Evolutionary conservation across 345 rosid genomes (phyloP), one percentile per base, ranked within the genome.

Genomic region (Citrus maxima): DNA sequence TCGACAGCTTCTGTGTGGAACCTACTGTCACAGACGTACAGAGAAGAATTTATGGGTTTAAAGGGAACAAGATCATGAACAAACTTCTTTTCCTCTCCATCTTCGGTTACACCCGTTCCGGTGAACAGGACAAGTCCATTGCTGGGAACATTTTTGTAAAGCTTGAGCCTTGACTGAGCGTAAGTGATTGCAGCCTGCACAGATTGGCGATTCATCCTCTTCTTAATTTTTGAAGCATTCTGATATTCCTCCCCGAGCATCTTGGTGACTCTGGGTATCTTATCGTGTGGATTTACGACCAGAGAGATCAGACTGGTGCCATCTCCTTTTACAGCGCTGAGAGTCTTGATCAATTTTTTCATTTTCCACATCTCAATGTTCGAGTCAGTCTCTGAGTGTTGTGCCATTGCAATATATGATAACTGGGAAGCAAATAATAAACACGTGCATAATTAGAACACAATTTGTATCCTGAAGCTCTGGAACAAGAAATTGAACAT

Each of bases 231-330:
- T 21, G 88, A 87, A 6, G 88, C 86, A 3, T 85, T 87, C 75
- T 84, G 81, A 73, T 77, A 81, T 79, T 87, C 88, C 74, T 83
- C 86, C 1, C 84, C 88, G 28, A 81, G 74, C 88, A 83, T 85
- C 81, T 87, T 87, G 63, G 81, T 77, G 13, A 87, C 86, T 69
- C 85, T 83, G 73, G 86, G 80, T 58, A 83, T 82, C 80, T 87
- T 88, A 85, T 83, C 88, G 10, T 81, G 85, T 0, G 88, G 88
- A 64, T 84, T 80, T 81, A 87, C 78, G 34, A 85, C 79, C 46
- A 83, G 85, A 58, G 90, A 83, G 56, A 87, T 83, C 88, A 87
- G 77, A 74, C 86, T 85, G 2, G 88, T 83, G 12, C 88, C 90
- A 42, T 85, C 82, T 4, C 90, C 90, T 70, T 84, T 81, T 5